Conservation (phyloP, 257 asterid genomes). For the Eucommia ulmoides region DNA sequence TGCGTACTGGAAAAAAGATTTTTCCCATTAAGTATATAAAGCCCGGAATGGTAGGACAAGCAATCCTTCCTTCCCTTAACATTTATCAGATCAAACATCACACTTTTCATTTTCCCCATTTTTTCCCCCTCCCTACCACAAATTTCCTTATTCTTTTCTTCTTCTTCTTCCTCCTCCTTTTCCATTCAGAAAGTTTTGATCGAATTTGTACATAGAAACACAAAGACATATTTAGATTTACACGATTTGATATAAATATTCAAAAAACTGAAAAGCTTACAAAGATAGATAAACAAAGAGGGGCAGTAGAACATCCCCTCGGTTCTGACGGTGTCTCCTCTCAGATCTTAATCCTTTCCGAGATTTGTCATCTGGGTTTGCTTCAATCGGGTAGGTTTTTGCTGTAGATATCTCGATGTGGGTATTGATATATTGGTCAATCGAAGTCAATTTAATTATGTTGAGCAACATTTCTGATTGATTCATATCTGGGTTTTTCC, state of each 20-base stretch:
- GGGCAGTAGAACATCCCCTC: constrained; percentile 22
- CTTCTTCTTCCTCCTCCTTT: too few relatives aligned
- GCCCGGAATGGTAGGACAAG: not conserved
- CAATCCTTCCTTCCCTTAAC: not conserved
- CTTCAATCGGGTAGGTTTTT: too few relatives aligned
- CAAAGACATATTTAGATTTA: not conserved
- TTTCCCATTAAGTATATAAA: not conserved
- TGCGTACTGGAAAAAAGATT: not conserved
- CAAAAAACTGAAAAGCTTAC: not conserved
- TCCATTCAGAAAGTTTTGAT: not conserved
- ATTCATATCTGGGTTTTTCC: too few relatives aligned
- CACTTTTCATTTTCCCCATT: not conserved
- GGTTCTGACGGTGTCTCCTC: constrained; percentile 23
- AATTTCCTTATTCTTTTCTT: not conserved
- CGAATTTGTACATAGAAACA: not conserved
- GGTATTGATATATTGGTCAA: too few relatives aligned
- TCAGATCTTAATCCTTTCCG: too few relatives aligned
- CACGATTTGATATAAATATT: not conserved
- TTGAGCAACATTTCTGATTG: too few relatives aligned
- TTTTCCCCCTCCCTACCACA: not conserved
- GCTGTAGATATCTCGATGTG: too few relatives aligned
- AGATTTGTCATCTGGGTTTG: too few relatives aligned
- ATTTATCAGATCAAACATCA: not conserved
- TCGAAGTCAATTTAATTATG: too few relatives aligned
- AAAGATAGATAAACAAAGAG: constrained; percentile 20